Evolutionary conservation across 257 asterid species (phyloP).

Genomic region (Solanum ahanhuiri): DNA sequence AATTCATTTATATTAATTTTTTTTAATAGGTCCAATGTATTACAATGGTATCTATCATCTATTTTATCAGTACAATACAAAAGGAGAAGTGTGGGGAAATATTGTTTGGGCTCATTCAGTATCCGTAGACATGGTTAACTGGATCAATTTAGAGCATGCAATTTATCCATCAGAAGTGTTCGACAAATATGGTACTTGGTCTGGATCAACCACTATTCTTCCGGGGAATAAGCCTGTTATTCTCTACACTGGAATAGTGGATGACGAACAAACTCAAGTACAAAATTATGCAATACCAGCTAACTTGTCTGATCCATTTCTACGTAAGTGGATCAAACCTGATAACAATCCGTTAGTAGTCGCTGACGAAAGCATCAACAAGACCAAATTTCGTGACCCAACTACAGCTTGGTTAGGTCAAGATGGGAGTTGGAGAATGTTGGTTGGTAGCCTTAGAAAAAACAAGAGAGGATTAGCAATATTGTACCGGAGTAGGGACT

Average conservation of each 20-base stretch:
- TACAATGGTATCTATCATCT: conserved; percentile 15
- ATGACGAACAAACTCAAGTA: background rate
- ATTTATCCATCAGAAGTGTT: conserved; percentile 3
- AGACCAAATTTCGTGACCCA: conserved; percentile 14
- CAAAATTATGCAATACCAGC: conserved; percentile 20
- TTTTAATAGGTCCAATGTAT: conserved; percentile 9
- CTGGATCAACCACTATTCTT: conserved; percentile 15
- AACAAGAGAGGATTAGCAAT: background rate
- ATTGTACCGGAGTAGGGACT: conserved; percentile 10
- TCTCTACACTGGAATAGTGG: conserved; percentile 9
- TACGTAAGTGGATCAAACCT: conserved; percentile 17
- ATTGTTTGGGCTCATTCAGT: conserved; percentile 22
- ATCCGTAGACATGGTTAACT: conserved; percentile 2
- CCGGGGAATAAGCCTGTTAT: conserved; percentile 8
- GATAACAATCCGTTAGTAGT: conserved; percentile 10
- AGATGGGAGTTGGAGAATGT: conserved; percentile 11
- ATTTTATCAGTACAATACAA: conserved; percentile 17
- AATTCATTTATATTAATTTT: background rate
- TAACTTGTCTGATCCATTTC: conserved; percentile 5
- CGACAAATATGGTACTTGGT: conserved; percentile 16
- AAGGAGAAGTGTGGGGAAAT: conserved; percentile 13
- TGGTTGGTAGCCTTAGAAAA: conserved; percentile 3
- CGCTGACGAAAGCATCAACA: background rate
- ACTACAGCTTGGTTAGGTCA: conserved; percentile 18
- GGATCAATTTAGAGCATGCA: conserved; percentile 2